Percentiles rank a stretch among this genome's conserved stretches.
phyloP scores from a whole-genome alignment of 2,329 filamentous ascomycete species.

The Cladobotryum protrusum region DNA sequence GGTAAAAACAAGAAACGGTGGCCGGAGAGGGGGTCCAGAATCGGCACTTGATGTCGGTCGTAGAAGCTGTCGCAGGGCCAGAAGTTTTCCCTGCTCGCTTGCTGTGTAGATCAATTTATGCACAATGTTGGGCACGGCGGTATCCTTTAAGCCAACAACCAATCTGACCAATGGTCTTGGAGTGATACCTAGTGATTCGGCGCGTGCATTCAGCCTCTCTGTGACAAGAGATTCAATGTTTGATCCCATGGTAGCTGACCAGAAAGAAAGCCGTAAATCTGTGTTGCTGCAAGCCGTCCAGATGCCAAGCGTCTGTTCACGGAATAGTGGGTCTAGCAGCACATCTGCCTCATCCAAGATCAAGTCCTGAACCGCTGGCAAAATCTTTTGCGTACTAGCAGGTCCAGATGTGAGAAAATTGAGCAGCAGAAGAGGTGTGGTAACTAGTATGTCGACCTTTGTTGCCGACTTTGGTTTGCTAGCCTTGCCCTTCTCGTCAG shows the following conservation, averaged over 20 bases:
- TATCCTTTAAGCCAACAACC: constrained; percentile 94
- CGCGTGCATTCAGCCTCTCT: constrained; percentile 57
- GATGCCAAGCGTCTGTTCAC: constrained; percentile 77
- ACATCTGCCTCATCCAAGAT: constrained; percentile 94
- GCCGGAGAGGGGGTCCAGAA: constrained; percentile 59
- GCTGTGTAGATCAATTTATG: constrained; percentile 89
- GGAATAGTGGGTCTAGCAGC: constrained; percentile 83
- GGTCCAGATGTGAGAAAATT: constrained; percentile 57
- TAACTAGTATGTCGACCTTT: constrained; percentile 35
- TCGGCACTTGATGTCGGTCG: constrained; percentile 59
- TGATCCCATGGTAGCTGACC: constrained; percentile 96
- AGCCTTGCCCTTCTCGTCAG: constrained; percentile 20
- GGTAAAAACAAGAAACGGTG: constrained; percentile 91
- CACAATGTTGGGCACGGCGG: constrained; percentile 83
- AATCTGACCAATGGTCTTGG: constrained; percentile 64
- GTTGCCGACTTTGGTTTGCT: constrained; percentile 23
- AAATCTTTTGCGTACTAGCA: constrained; percentile 38
- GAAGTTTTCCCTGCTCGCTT: constrained; percentile 87
- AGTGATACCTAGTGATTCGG: constrained; percentile 29
- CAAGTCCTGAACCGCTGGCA: constrained; percentile 66
- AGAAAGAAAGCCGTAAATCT: constrained; percentile 70
- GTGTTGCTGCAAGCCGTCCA: constrained; percentile 73
- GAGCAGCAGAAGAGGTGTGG: constrained; percentile 56
- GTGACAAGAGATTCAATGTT: constrained; percentile 76
- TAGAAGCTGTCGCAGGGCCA: constrained; percentile 82